Conservation (phyloP, 1,139 yeast genomes). For the Yamadazyma diddensiae region DNA sequence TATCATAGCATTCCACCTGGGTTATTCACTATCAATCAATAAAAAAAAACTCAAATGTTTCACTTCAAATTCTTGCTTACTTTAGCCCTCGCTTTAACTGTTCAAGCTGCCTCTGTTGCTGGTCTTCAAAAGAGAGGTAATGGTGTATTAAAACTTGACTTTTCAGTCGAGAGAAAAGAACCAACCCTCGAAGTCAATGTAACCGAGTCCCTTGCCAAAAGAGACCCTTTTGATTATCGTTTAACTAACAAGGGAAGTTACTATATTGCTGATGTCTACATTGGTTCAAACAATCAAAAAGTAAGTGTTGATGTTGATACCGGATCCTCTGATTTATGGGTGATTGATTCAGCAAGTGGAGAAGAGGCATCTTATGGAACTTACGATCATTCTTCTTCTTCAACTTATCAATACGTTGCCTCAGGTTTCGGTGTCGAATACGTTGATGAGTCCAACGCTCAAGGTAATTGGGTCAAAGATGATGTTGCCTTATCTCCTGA, state of each 20-base stretch:
- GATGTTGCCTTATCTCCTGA: conserved; percentile 20
- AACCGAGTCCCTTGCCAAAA: conserved; percentile 1
- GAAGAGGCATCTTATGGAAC: conserved; percentile 10
- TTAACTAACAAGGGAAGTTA: conserved; percentile 27
- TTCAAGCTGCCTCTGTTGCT: conserved; percentile 10
- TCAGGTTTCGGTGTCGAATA: conserved; percentile 44
- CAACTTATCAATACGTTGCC: conserved; percentile 33
- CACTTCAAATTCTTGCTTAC: no score
- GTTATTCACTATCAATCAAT: no score
- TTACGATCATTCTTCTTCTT: conserved; percentile 14
- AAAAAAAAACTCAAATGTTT: no score
- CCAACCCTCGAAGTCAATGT: background rate
- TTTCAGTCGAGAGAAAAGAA: conserved; percentile 5
- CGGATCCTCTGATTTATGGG: conserved; percentile 49
- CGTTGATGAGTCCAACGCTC: conserved; percentile 59
- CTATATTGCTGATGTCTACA: conserved; percentile 42
- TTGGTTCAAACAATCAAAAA: conserved; percentile 32
- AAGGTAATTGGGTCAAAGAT: conserved; percentile 59
- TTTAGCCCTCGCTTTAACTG: conserved; percentile 8
- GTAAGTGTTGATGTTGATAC: conserved; percentile 41
- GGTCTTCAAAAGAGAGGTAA: conserved; percentile 13
- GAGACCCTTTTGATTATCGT: conserved; percentile 4
- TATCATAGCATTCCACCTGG: no score
- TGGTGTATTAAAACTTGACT: conserved; percentile 12
- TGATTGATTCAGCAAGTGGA: conserved; percentile 15